phyloP scores from a whole-genome alignment of 2,329 filamentous ascomycete genomes.

The Verruconis gallopava region DNA sequence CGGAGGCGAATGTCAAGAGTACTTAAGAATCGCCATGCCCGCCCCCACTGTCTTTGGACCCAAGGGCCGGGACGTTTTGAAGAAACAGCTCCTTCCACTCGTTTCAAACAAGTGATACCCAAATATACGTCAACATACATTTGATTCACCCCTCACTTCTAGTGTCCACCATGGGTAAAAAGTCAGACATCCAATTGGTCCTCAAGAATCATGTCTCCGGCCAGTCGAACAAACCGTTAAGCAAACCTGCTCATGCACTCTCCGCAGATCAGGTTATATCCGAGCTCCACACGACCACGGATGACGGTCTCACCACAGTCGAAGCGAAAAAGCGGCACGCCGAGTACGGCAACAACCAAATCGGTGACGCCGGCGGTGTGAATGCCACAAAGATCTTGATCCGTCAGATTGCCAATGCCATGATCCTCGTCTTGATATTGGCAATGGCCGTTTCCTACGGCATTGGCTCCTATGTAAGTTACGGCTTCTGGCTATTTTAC shows the following conservation, averaged over 20 bases:
- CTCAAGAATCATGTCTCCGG: slow-evolving; percentile 6
- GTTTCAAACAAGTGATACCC: no score
- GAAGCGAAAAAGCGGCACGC: slow-evolving; percentile 3
- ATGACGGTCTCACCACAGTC: slow-evolving; percentile 6
- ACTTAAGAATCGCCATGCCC: no score
- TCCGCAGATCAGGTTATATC: background rate
- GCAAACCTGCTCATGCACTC: slow-evolving; percentile 7
- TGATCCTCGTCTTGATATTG: slow-evolving; percentile 61
- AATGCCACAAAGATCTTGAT: slow-evolving; percentile 47
- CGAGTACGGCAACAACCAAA: slow-evolving; percentile 5
- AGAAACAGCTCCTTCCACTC: no score
- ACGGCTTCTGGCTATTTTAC: background rate
- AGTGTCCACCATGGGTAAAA: no score
- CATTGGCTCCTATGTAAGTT: slow-evolving; percentile 36
- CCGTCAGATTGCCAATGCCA: slow-evolving; percentile 64
- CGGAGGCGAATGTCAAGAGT: background rate
- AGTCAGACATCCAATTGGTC: background rate
- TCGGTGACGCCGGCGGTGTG: slow-evolving; percentile 6
- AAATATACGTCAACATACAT: no score
- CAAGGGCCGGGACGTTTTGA: no score
- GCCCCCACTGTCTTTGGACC: no score
- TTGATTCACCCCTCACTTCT: no score
- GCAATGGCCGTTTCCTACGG: slow-evolving; percentile 57
- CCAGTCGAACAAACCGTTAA: slow-evolving; percentile 7
- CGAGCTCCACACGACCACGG: slow-evolving; percentile 2